Evolutionary conservation across 2,329 filamentous ascomycete genomes (phyloP), one percentile per base, ranked within the genome.

Genomic region (Nemania sp.): DNA sequence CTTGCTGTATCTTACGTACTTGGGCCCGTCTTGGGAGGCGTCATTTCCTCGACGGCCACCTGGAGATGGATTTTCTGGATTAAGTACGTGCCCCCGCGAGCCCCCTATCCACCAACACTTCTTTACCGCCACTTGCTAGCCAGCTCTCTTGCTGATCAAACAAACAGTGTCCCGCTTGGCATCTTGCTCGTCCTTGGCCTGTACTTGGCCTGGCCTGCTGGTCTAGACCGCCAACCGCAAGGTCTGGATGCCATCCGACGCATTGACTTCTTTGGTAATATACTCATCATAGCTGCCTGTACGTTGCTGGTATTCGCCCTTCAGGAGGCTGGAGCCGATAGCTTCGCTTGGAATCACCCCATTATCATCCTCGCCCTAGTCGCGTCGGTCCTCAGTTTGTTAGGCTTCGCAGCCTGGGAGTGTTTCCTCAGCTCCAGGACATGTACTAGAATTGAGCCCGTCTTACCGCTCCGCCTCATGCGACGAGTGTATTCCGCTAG

Each of bases 31-130:
- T 68, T 86, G 3, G 83, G 82, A 4, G 83, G 82, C 2, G 70
- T 76, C 3, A 79, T 86, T 19, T 77, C 80, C 1, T 73, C 78
- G n/a, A 68, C 74, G 2, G 75, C 76, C 15, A 75, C 73, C 37
- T 86, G 83, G 83, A 73, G 79, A 45, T 83, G 81, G 73, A 74
- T 86, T 33, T 86, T 86, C 66, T 80, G 80, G 66, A 79, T 85
- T 66, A 86, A 86, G 81, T 84, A 68, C 40, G 76, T 60, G 7
- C 36, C 19, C 7, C 3, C 42, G 39, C 30, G n/a, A 17, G n/a
- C 24, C 34, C 19, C 24, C 19, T 33, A 11, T 3, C 14, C 9
- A 20, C 45, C 7, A 15, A 23, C n/a, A n/a, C n/a, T 4, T 6
- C 5, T 23, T 8, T 6, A 17, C 5, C 22, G 24, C 37, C 19